Percentiles rank a stretch among this genome's conserved stretches.
phyloP scores from a whole-genome alignment of 306 rosid genomes.

The peach (Prunus persica) region DNA sequence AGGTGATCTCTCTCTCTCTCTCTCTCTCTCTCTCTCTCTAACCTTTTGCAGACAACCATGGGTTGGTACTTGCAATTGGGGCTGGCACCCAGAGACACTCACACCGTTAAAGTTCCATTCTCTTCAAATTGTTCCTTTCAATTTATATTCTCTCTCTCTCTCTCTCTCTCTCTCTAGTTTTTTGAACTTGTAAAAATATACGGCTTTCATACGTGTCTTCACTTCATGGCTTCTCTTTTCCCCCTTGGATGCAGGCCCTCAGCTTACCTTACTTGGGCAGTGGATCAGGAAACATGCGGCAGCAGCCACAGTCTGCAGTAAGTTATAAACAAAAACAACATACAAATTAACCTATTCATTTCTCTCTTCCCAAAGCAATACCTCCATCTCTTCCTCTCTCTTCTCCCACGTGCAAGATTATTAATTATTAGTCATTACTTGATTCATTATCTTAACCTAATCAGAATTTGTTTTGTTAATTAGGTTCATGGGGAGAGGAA shows the following conservation, averaged over 20 bases:
- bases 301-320: conserved; percentile 55
- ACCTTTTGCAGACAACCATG: conserved; percentile 40
- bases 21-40: conserved; percentile 17
- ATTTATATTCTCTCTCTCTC: background rate
- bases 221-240: background rate
- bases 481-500: conserved; percentile 91
- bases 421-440: conserved; percentile 42
- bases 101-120: conserved; percentile 47
- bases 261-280: conserved; percentile 85
- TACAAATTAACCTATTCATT: background rate
- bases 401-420: conserved; percentile 28
- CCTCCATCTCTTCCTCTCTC: conserved; percentile 19
- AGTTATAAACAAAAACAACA: conserved; percentile 28
- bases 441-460: conserved; percentile 34
- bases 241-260: conserved; percentile 67
- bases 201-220: background rate
- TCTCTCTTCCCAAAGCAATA: conserved; percentile 45
- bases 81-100: conserved; percentile 12
- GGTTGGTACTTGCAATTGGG: conserved; percentile 13
- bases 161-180: conserved; percentile 13
- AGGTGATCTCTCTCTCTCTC: conserved; percentile 57
- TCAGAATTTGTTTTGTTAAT: conserved; percentile 26
- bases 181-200: conserved; percentile 36
- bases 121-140: conserved; percentile 28
- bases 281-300: conserved; percentile 63